Percentiles rank a stretch among this genome's conserved stretches.
These are phyloP conservation scores for Cafeteria roenbergensis DNA, from an alignment of 108 stramenopile genomes.

Conservation along the genomic window DNA sequence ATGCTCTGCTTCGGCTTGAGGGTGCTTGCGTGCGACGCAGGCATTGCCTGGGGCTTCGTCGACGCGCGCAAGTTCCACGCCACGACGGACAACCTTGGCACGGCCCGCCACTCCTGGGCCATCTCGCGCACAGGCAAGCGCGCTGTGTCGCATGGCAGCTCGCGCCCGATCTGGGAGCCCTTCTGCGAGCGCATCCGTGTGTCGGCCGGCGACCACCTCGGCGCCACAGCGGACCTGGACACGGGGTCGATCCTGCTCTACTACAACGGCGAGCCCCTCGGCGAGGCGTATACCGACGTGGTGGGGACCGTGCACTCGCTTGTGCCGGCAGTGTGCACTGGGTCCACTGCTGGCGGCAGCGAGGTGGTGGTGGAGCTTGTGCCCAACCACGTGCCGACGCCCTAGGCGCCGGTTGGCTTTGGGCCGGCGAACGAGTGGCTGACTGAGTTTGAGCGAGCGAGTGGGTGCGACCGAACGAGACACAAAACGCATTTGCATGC, in stretches of 20 bases:
- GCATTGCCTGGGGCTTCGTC: slow-evolving; percentile 1
- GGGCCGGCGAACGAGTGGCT: too few species aligned
- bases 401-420: too few species aligned
- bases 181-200: too few species aligned
- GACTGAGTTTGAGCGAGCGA: too few species aligned
- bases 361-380: neutral
- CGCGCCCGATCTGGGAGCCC: neutral
- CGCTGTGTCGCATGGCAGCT: neutral
- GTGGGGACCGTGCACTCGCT: neutral
- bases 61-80: neutral
- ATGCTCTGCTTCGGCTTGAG: neutral
- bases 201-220: neutral
- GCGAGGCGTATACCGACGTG: neutral
- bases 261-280: slow-evolving; percentile 1
- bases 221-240: neutral
- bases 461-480: too few species aligned
- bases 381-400: too few species aligned
- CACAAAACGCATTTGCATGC: too few species aligned
- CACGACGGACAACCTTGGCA: neutral
- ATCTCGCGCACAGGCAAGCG: slow-evolving; percentile 2
- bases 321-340: slow-evolving; percentile 4
- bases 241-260: neutral
- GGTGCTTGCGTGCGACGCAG: neutral
- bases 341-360: neutral
- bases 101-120: neutral